A percentile compares a stretch with the other conserved stretches of the same genome.
Conservation (phyloP, 163 green algal species). For the Scenedesmus sp. region DNA sequence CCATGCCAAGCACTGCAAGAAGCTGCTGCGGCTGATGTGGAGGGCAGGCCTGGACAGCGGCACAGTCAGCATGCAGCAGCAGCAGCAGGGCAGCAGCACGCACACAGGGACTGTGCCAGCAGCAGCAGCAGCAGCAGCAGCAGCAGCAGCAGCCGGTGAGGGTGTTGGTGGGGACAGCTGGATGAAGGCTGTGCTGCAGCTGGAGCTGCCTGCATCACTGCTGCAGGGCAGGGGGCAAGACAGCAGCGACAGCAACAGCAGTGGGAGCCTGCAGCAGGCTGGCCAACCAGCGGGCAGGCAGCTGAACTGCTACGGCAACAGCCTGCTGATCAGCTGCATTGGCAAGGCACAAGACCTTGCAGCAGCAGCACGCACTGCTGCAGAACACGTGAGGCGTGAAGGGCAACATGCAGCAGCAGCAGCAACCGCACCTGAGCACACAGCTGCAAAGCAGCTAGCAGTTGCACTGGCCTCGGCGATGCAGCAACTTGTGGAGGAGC, state of each 20-base stretch:
- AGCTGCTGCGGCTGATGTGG: slow-evolving; percentile 22
- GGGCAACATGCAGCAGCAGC: neutral
- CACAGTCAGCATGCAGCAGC: neutral
- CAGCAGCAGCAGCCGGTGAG: neutral
- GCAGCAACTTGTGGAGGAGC: neutral
- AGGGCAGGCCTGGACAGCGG: slow-evolving; percentile 5
- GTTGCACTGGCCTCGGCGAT: neutral
- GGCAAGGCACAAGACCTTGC: neutral
- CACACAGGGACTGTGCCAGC: neutral
- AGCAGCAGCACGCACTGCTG: neutral
- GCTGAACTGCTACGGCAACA: slow-evolving; percentile 27
- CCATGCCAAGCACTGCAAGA: slow-evolving; percentile 26
- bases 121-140: slow-evolving; percentile 14
- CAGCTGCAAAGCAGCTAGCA: slow-evolving; percentile 11
- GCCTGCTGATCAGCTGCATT: neutral
- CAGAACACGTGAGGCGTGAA: neutral
- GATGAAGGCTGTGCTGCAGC: slow-evolving; percentile 17
- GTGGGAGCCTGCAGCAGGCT: neutral
- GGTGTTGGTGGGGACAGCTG: neutral
- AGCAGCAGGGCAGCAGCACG: neutral
- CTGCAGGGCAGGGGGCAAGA: neutral
- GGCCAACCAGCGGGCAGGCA: neutral
- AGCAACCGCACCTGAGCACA: neutral
- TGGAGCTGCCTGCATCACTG: slow-evolving; percentile 4
- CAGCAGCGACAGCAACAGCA: neutral